phyloP scores from a whole-genome alignment of 306 rosid genomes.

The Acacia confusa region DNA sequence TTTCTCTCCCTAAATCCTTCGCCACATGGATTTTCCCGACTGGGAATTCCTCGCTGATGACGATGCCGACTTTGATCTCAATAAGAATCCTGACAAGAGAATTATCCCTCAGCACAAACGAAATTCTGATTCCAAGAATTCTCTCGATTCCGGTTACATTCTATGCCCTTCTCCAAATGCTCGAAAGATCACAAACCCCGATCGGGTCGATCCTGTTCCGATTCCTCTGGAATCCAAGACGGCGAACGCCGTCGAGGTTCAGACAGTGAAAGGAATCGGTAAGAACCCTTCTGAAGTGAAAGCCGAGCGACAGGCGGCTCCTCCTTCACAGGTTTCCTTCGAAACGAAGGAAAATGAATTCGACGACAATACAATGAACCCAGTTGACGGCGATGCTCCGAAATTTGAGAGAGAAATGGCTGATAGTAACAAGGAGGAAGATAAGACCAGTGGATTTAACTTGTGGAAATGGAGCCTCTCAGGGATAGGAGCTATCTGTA shows the following conservation, averaged over 20 bases:
- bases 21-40: conserved; percentile 65
- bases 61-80: conserved; percentile 56
- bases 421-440: conserved; percentile 14
- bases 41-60: conserved; percentile 78
- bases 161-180: conserved; percentile 51
- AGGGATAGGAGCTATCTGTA: conserved; percentile 88
- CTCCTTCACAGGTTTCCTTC: conserved; percentile 54
- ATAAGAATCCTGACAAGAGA: conserved; percentile 47
- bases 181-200: conserved; percentile 20
- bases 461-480: conserved; percentile 68
- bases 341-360: conserved; percentile 65
- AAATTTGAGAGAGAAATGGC: conserved; percentile 42
- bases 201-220: conserved; percentile 41
- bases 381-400: conserved; percentile 34
- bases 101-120: conserved; percentile 27
- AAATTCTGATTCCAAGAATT: conserved; percentile 36
- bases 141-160: conserved; percentile 55
- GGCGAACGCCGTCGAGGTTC: conserved; percentile 26
- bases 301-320: conserved; percentile 46
- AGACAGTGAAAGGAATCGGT: conserved; percentile 22
- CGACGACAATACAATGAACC: conserved; percentile 75
- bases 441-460: conserved; percentile 35
- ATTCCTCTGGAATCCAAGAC: conserved; percentile 43
- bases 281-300: conserved; percentile 19
- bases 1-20: not conserved